Conservation (phyloP, 2,329 filamentous ascomycete species). For the Knoxdaviesia capensis region DNA sequence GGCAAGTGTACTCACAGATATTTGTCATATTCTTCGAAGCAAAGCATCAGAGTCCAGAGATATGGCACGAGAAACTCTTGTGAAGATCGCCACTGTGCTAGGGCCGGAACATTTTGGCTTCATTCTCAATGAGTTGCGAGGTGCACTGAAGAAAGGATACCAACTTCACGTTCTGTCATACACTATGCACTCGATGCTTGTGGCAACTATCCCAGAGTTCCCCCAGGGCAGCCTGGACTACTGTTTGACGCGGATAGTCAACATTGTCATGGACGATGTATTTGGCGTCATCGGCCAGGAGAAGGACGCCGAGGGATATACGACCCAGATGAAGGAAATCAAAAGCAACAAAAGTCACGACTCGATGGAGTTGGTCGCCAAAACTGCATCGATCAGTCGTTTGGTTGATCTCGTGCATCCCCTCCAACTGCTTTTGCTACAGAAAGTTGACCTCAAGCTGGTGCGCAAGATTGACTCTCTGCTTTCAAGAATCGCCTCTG, state of each 20-base stretch:
- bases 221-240: constrained; percentile 76
- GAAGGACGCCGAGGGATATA: constrained; percentile 92
- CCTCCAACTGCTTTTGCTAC: constrained; percentile 56
- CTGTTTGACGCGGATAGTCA: constrained; percentile 57
- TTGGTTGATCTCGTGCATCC: constrained; percentile 62
- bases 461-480: constrained; percentile 83
- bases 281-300: constrained; percentile 86
- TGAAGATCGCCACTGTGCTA: constrained; percentile 62
- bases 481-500: constrained; percentile 62
- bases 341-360: constrained; percentile 98
- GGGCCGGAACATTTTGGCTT: constrained; percentile 76
- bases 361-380: constrained; percentile 83
- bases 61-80: constrained; percentile 71
- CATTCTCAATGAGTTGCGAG: constrained; percentile 75
- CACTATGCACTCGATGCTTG: constrained; percentile 79
- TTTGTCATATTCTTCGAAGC: constrained; percentile 82
- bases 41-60: constrained; percentile 77
- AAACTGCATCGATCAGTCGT: constrained; percentile 54
- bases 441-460: constrained; percentile 67
- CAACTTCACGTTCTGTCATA: constrained; percentile 91
- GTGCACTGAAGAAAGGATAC: constrained; percentile 67
- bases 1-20: constrained; percentile 70
- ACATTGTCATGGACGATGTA: constrained; percentile 90
- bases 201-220: constrained; percentile 52
- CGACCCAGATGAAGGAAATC: constrained; percentile 89